Base-by-base conservation (phyloP, 345 rosid species). In the Murraya koenigii region DNA sequence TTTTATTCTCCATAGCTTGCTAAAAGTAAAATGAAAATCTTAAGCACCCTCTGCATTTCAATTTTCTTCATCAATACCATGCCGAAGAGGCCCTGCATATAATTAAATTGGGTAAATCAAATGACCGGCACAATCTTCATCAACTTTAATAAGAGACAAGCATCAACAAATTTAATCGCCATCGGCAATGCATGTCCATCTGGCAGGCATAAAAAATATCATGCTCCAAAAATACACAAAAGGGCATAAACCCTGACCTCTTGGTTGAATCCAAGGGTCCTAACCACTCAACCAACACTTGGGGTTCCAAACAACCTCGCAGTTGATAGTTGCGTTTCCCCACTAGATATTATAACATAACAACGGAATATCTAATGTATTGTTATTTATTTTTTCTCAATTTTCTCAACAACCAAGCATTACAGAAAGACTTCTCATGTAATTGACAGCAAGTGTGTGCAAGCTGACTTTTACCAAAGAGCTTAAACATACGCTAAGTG, bases 31-130 rank as follows among this genome's bases (percentile, higher is more conserved):
- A 6, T 59, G 26, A 1, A 25, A 11, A 55, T 38, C 54, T 22
- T 23, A 33, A 19, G 14, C 20, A 14, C 60, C 33, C 65, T 20
- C 74, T 23, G 60, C 2, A 17, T 59, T 8, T 59, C 7, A 15
- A 23, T 23, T 25, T n/a, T 73, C 67, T 39, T 39, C 56, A 17
- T 73, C 68, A 73, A 39, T 60, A 38, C 20, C 28, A 30, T 39
- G 67, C 25, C 5, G 76, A 73, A 59, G 11, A 14, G 36, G 55
- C 56, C 67, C 76, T 73, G 76, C 76, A 60, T 39, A 23, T 55
- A 35, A 36, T 17, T 33, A 59, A 38, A 8, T 23, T 32, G 10
- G 26, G 36, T 72, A 19, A 25, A 39, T 15, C 33, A 71, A 71
- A 25, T n/a, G 2, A 71, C 39, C 36, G 4, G 7, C 39, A 17